Percentiles rank a stretch among this genome's conserved stretches.
phyloP scores from a whole-genome alignment of 2,329 filamentous ascomycete species.

The Xylaria sp. region DNA sequence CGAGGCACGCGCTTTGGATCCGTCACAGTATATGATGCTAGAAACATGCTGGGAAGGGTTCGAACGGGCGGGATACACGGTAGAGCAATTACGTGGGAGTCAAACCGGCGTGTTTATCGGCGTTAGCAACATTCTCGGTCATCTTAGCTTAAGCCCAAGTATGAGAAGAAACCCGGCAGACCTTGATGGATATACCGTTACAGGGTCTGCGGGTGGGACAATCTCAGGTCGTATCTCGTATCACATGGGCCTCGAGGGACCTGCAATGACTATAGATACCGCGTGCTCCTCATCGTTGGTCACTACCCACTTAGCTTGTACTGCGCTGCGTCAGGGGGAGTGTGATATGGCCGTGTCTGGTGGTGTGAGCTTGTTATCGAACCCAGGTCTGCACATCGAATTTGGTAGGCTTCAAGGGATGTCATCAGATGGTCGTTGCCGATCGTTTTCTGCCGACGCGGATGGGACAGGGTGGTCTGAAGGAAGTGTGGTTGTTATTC shows the following conservation, averaged over 20 bases:
- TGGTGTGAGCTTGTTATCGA: constrained; percentile 40
- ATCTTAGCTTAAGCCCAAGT: no score
- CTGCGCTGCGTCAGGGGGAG: constrained; percentile 40
- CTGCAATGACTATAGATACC: constrained; percentile 47
- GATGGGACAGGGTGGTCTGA: constrained; percentile 41
- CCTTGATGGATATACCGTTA: constrained; percentile 45
- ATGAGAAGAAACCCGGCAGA: constrained; percentile 19
- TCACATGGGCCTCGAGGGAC: constrained; percentile 44
- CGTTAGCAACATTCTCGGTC: constrained; percentile 4
- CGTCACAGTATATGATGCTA: constrained; percentile 44
- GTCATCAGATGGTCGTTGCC: constrained; percentile 40
- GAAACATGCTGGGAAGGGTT: constrained; percentile 47
- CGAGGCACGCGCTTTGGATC: constrained; percentile 44
- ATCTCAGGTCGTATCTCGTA: constrained; percentile 46
- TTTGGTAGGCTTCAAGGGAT: constrained; percentile 38
- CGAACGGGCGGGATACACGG: constrained; percentile 44
- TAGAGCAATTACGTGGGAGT: constrained; percentile 43
- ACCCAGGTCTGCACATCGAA: constrained; percentile 41
- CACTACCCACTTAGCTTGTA: constrained; percentile 41
- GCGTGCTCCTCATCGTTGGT: constrained; percentile 44
- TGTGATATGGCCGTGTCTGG: constrained; percentile 41
- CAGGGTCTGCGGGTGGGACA: constrained; percentile 44
- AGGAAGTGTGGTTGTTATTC: constrained; percentile 31
- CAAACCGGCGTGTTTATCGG: constrained; percentile 46
- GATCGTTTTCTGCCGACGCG: constrained; percentile 39